These are phyloP conservation scores for Fagopyrum esculentum DNA, from an alignment of 148 eudicot species.

Conservation along the genomic window DNA sequence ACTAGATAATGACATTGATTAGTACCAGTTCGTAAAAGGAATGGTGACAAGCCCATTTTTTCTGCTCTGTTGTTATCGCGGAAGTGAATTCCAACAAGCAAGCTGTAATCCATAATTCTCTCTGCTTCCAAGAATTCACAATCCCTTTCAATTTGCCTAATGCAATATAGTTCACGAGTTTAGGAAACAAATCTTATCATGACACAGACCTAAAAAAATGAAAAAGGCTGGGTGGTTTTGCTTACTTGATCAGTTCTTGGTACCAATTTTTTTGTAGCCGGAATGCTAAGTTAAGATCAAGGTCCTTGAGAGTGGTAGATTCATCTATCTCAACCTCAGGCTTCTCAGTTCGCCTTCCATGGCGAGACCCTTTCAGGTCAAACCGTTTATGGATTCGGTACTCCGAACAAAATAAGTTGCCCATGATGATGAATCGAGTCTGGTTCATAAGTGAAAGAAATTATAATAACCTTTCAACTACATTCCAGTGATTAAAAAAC, in stretches of 20 bases:
- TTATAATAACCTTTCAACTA: background rate
- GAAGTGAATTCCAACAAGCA: conserved; percentile 87
- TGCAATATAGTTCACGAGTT: background rate
- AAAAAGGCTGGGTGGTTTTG: background rate
- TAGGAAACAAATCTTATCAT: background rate
- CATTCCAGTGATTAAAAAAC: background rate
- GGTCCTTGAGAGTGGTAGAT: conserved; percentile 95
- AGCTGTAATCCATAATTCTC: conserved; percentile 96
- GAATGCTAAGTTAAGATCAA: conserved; percentile 81
- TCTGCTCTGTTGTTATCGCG: conserved; percentile 71
- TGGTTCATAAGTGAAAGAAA: conserved; percentile 14
- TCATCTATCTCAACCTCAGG: conserved; percentile 85
- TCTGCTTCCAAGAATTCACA: conserved; percentile 92
- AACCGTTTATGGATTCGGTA: conserved; percentile 86
- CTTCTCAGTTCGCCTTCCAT: conserved; percentile 79
- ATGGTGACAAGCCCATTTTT: conserved; percentile 76
- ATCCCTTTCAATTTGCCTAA: conserved; percentile 88
- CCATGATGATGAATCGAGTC: conserved; percentile 96
- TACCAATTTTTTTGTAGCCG: conserved; percentile 82
- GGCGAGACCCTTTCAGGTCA: conserved; percentile 92
- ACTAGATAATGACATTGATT: conserved; percentile 12
- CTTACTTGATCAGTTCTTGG: conserved; percentile 88
- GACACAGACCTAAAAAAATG: background rate
- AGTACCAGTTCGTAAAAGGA: conserved; percentile 44
- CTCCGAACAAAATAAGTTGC: conserved; percentile 89